phyloP scores from a whole-genome alignment of 208 protist genomes.

The Phytomonas serpens region DNA sequence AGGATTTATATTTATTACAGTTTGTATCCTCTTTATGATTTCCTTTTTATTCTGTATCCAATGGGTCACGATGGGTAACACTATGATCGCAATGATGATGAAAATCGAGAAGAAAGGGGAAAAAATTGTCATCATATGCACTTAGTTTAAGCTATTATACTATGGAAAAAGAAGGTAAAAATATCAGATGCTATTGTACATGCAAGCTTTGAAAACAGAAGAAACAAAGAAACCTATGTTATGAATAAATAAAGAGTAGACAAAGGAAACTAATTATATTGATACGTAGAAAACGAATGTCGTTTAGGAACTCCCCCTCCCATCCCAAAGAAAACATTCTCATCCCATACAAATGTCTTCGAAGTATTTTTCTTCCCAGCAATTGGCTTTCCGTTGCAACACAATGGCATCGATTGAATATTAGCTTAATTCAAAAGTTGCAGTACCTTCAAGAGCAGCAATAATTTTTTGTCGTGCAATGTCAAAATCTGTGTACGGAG shows the following conservation, averaged over 20 bases:
- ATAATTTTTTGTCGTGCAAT: conserved; percentile 77
- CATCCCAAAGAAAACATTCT: neutral
- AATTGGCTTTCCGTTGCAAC: neutral
- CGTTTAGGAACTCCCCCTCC: neutral
- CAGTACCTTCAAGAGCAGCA: conserved; percentile 78
- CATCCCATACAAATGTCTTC: neutral
- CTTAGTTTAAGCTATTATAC: neutral
- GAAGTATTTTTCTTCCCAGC: neutral
- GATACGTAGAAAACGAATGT: neutral
- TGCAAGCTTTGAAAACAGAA: neutral
- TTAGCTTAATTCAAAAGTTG: conserved; percentile 84
- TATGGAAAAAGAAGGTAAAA: neutral
- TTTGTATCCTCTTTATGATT: neutral
- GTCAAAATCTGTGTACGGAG: conserved; percentile 60
- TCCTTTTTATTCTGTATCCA: neutral
- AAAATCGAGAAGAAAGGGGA: neutral
- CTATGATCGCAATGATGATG: neutral
- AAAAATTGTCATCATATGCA: neutral
- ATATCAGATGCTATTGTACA: neutral
- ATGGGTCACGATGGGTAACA: neutral
- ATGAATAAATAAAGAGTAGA: neutral
- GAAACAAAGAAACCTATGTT: neutral
- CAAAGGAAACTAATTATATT: neutral
- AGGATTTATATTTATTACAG: neutral
- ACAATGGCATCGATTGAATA: neutral